Evolutionary conservation across 371 early-diverging fungal species (phyloP).

Genomic region (Rhizopus stolonifer): DNA sequence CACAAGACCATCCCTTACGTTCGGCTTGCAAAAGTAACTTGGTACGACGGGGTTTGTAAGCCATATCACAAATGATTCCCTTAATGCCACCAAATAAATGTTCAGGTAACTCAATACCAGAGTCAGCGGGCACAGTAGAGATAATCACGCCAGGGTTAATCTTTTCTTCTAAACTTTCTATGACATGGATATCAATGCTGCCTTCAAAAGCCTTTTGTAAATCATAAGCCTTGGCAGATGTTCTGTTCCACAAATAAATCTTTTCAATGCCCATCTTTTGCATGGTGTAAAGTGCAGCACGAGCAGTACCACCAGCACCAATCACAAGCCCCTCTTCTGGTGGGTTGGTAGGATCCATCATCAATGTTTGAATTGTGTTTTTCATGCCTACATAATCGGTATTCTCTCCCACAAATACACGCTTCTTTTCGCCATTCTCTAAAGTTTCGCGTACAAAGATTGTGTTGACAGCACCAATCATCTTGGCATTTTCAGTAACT

Average conservation of each 20-base stretch:
- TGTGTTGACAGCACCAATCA: conserved; percentile 95
- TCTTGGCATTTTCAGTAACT: conserved; percentile 73
- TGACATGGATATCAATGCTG: conserved; percentile 45
- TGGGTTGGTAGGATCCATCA: conserved; percentile 39
- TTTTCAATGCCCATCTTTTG: conserved; percentile 68
- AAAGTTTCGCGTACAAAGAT: conserved; percentile 54
- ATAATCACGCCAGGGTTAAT: conserved; percentile 57
- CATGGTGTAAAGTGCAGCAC: conserved; percentile 90
- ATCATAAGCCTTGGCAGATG: conserved; percentile 67
- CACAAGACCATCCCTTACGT: conserved; percentile 66
- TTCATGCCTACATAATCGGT: conserved; percentile 94
- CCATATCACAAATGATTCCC: conserved; percentile 90
- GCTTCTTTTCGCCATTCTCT: conserved; percentile 39
- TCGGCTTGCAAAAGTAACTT: conserved; percentile 64
- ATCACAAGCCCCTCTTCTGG: conserved; percentile 72
- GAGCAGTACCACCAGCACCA: conserved; percentile 96
- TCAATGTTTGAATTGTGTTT: conserved; percentile 57
- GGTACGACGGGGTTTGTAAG: conserved; percentile 88
- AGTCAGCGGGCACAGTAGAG: conserved; percentile 83
- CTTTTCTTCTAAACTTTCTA: conserved; percentile 37
- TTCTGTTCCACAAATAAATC: conserved; percentile 88
- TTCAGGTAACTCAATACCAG: conserved; percentile 63
- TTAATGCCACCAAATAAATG: conserved; percentile 51
- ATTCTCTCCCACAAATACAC: conserved; percentile 80
- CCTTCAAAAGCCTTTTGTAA: conserved; percentile 69